These are phyloP conservation scores for Cutaneotrichosporon cyanovorans DNA, from an alignment of 1,284 basidiomycete genomes.

Conservation along the genomic window DNA sequence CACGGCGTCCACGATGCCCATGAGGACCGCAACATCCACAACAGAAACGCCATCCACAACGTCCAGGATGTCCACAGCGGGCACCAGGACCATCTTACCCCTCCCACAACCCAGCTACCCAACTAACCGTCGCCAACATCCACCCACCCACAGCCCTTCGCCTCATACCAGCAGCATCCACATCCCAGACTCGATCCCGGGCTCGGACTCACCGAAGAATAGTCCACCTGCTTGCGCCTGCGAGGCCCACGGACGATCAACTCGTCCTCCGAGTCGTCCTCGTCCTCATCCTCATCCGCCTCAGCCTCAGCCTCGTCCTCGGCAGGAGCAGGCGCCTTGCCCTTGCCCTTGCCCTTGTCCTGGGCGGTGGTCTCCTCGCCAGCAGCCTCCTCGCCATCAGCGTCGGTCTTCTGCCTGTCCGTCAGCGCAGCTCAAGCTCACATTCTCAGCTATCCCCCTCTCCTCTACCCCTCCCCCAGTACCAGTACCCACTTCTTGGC, in stretches of 20 bases:
- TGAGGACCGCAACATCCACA: too few relatives aligned
- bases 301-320: conserved; percentile 17
- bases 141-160: neutral
- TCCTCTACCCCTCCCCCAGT: too few relatives aligned
- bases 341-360: conserved; percentile 32
- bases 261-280: conserved; percentile 25
- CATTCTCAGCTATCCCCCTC: too few relatives aligned
- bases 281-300: conserved; percentile 20
- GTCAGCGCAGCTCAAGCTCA: conserved; percentile 4
- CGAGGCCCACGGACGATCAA: conserved; percentile 27
- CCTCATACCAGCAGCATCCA: neutral
- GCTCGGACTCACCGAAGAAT: conserved; percentile 32
- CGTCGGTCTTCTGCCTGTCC: conserved; percentile 26
- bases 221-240: conserved; percentile 28
- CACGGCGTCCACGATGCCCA: too few relatives aligned
- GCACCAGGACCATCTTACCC: too few relatives aligned
- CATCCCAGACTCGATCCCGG: neutral
- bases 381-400: conserved; percentile 2
- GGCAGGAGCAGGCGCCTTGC: conserved; percentile 16
- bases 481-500: conserved; percentile 34
- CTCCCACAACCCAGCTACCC: neutral
- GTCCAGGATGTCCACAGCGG: too few relatives aligned
- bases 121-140: neutral
- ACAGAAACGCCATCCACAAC: too few relatives aligned
- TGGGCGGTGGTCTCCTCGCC: conserved; percentile 15